Percentiles rank a stretch among this genome's conserved stretches.
These are phyloP conservation scores for Orychophragmus violaceus DNA, from an alignment of 345 rosid genomes.

Conservation along the genomic window DNA sequence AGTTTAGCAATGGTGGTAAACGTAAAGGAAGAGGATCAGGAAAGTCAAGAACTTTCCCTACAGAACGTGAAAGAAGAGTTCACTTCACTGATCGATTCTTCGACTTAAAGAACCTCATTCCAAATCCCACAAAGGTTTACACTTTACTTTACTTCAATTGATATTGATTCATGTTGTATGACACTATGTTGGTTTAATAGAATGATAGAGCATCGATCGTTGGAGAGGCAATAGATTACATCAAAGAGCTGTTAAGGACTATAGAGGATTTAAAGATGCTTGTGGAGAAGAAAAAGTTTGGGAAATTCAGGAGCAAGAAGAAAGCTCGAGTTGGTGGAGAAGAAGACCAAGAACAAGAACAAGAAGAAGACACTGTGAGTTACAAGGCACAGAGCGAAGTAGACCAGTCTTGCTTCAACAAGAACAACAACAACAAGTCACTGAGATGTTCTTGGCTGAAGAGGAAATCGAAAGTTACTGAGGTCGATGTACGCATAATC, in stretches of 20 bases:
- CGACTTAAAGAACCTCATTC: constrained; percentile 47
- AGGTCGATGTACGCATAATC: constrained; percentile 68
- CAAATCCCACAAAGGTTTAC: constrained; percentile 58
- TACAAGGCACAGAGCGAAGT: constrained; percentile 35
- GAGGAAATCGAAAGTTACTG: constrained; percentile 67
- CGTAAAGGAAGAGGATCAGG: constrained; percentile 40
- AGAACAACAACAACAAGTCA: constrained; percentile 25
- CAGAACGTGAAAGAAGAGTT: constrained; percentile 62
- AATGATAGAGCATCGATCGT: constrained; percentile 64
- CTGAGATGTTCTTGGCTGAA: constrained; percentile 79
- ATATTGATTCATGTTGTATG: background rate
- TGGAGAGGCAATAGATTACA: constrained; percentile 69
- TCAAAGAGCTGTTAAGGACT: constrained; percentile 59
- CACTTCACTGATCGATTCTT: constrained; percentile 44
- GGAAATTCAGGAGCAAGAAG: constrained; percentile 49
- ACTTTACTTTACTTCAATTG: background rate
- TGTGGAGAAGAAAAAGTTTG: constrained; percentile 61
- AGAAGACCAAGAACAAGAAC: background rate
- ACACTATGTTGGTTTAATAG: constrained; percentile 24
- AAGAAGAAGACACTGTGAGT: constrained; percentile 36
- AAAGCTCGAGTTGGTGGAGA: constrained; percentile 28
- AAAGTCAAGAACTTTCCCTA: constrained; percentile 47
- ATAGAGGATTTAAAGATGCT: constrained; percentile 59
- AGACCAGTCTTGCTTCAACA: constrained; percentile 39
- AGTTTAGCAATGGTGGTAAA: constrained; percentile 18